Evolutionary conservation across 768 basidiomycete genomes (phyloP).

Genomic region (Lentinus tigrinus): DNA sequence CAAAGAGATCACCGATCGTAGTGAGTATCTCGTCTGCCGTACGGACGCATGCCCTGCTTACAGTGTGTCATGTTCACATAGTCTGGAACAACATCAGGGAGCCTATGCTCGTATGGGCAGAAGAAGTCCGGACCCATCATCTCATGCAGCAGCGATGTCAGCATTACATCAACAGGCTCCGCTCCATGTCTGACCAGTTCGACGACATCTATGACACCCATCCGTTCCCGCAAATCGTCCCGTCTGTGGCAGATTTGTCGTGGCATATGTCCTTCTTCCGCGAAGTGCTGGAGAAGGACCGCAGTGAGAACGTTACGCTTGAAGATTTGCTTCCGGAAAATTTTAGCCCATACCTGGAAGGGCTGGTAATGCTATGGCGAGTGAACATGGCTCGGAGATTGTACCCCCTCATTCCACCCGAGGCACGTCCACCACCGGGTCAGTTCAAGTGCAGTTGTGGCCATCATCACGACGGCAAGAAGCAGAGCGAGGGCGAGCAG

Average conservation of each 20-base stretch:
- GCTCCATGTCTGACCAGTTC: background rate
- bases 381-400: background rate
- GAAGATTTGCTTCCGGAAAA: background rate
- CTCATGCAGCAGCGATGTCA: slow-evolving; percentile 7
- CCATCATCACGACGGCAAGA: background rate
- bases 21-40: background rate
- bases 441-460: background rate
- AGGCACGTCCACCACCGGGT: background rate
- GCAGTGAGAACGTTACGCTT: background rate
- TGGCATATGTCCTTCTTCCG: slow-evolving; percentile 1
- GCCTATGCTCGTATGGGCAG: slow-evolving; percentile 6
- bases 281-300: background rate
- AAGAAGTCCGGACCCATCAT: slow-evolving; percentile 2
- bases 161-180: slow-evolving; percentile 7
- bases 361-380: background rate
- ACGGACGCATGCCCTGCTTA: too few species aligned
- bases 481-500: background rate
- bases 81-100: slow-evolving; percentile 16
- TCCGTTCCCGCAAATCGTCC: slow-evolving; percentile 2
- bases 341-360: background rate
- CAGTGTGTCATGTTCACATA: background rate
- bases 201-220: background rate
- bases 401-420: background rate
- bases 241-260: slow-evolving; percentile 9
- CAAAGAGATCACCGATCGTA: slow-evolving; percentile 15